Percentiles rank a stretch among this genome's conserved stretches.
phyloP scores from a whole-genome alignment of 2,329 filamentous ascomycete genomes.

The Lizonia empirigonia region DNA sequence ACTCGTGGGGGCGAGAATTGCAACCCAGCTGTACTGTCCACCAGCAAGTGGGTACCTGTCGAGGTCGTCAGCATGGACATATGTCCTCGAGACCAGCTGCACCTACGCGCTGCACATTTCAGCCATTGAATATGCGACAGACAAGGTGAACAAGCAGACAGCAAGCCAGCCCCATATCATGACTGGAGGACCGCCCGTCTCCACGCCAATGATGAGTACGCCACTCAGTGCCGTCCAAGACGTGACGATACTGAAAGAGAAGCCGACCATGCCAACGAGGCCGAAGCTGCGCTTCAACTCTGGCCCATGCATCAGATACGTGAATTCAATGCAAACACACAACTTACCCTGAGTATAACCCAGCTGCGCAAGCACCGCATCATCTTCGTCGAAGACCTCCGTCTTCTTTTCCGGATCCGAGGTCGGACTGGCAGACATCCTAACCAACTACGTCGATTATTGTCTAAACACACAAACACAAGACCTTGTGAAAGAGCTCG shows the following conservation, averaged over 20 bases:
- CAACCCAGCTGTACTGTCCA: slow-evolving; percentile 65
- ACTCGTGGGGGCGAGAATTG: slow-evolving; percentile 57
- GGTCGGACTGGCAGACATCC: slow-evolving; percentile 17
- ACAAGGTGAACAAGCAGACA: slow-evolving; percentile 57
- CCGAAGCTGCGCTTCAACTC: slow-evolving; percentile 63
- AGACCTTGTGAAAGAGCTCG: background rate
- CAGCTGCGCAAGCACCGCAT: slow-evolving; percentile 49
- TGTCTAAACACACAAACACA: too few species aligned
- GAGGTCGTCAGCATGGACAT: slow-evolving; percentile 2
- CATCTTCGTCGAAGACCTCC: slow-evolving; percentile 39
- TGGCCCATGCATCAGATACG: slow-evolving; percentile 25
- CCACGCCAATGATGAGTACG: slow-evolving; percentile 62
- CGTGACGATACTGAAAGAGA: slow-evolving; percentile 64
- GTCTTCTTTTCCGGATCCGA: slow-evolving; percentile 32
- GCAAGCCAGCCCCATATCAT: slow-evolving; percentile 65
- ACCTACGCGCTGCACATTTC: slow-evolving; percentile 59
- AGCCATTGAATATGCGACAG: slow-evolving; percentile 64
- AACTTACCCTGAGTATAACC: slow-evolving; percentile 49
- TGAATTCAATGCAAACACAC: background rate
- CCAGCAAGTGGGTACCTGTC: slow-evolving; percentile 58
- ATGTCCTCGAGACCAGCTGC: background rate
- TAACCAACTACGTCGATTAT: background rate
- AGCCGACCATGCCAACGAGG: slow-evolving; percentile 63
- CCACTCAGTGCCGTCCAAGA: slow-evolving; percentile 63
- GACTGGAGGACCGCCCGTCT: slow-evolving; percentile 62